Conservation (phyloP, 192 early-diverging fungal genomes). For the Coemansia furcata region DNA sequence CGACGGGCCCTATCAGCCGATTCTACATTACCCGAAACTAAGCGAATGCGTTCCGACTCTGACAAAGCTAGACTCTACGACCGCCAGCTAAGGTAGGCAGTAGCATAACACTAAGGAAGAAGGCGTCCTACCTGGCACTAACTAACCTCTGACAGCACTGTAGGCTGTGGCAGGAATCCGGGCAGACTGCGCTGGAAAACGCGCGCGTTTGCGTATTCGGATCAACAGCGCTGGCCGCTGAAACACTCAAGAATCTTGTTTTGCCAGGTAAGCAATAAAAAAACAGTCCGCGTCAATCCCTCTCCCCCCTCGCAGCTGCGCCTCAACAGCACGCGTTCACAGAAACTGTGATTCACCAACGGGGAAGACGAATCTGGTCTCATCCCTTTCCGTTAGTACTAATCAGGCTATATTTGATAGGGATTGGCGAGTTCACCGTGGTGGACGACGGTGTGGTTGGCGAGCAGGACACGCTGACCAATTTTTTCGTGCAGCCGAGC, state of each 20-base stretch:
- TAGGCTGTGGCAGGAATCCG: conserved; percentile 93
- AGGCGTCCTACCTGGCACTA: neutral
- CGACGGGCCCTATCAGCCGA: conserved; percentile 31
- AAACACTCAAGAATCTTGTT: conserved; percentile 93
- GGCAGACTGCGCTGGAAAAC: conserved; percentile 82
- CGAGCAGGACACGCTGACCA: conserved; percentile 72
- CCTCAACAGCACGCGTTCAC: neutral
- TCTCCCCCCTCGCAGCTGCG: neutral
- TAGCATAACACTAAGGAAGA: neutral
- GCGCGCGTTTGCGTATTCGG: conserved; percentile 84
- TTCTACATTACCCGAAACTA: conserved; percentile 11
- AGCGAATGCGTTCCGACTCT: conserved; percentile 43
- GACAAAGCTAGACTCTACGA: conserved; percentile 46
- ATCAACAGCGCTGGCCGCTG: conserved; percentile 80
- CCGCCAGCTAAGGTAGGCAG: conserved; percentile 41
- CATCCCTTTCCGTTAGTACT: neutral
- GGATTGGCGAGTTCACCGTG: conserved; percentile 84
- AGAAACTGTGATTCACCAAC: neutral
- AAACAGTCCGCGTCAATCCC: conserved; percentile 2
- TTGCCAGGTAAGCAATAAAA: conserved; percentile 72
- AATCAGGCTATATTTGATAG: conserved; percentile 47
- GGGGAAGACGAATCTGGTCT: neutral
- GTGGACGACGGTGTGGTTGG: conserved; percentile 71
- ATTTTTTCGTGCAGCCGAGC: conserved; percentile 85
- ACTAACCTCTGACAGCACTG: neutral